These are phyloP conservation scores for Fonsecaea pedrosoi DNA, from an alignment of 2,329 filamentous ascomycete genomes.

Conservation along the genomic window DNA sequence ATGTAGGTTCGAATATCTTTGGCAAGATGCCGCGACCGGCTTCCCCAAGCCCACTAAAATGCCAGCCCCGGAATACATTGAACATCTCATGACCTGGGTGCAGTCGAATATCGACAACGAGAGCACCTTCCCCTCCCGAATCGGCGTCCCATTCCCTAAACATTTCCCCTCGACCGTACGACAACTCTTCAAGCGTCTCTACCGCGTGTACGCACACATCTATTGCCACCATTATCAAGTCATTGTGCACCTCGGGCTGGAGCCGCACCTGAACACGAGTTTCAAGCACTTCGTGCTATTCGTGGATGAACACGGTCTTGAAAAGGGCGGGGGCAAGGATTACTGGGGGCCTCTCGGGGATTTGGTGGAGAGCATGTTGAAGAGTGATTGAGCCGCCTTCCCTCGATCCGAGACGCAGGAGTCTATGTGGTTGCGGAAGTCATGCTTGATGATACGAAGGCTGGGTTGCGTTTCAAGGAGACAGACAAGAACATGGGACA, in stretches of 20 bases:
- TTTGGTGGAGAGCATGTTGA: constrained; percentile 95
- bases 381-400: constrained; percentile 71
- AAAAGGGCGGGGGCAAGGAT: constrained; percentile 78
- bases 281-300: constrained; percentile 99
- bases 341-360: constrained; percentile 97
- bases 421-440: background rate
- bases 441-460: background rate
- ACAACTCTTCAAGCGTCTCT: constrained; percentile 98
- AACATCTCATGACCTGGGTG: constrained; percentile 97
- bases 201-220: constrained; percentile 97
- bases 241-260: constrained; percentile 89
- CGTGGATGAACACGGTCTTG: constrained; percentile 92
- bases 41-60: constrained; percentile 98
- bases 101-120: constrained; percentile 96
- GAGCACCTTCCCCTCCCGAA: constrained; percentile 89
- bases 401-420: background rate
- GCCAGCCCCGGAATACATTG: constrained; percentile 95
- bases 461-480: constrained; percentile 1
- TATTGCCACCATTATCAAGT: constrained; percentile 99
- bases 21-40: constrained; percentile 87
- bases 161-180: constrained; percentile 86
- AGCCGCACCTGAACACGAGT: constrained; percentile 97
- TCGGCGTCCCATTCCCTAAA: constrained; percentile 92
- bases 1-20: constrained; percentile 91
- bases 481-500: background rate